Conservation (phyloP, 2,329 filamentous ascomycete genomes). For the Mycosphaerelloides madeirae region DNA sequence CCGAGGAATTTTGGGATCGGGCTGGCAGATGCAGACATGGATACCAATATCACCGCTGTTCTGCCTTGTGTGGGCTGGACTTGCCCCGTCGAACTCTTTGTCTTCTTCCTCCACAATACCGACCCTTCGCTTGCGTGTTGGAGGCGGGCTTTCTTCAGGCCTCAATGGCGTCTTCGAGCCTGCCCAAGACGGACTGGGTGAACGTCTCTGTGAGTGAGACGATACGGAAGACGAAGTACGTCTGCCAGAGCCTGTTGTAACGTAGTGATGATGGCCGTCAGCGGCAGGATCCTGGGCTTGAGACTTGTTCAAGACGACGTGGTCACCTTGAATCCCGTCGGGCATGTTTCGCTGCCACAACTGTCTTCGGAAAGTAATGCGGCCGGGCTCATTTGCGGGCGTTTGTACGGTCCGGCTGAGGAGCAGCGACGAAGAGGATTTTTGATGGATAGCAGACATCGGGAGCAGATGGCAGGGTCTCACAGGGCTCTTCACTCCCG, state of each 20-base stretch:
- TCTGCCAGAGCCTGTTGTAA: slow-evolving; percentile 19
- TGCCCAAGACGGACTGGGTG: slow-evolving; percentile 25
- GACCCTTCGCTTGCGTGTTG: slow-evolving; percentile 31
- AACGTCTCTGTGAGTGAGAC: slow-evolving; percentile 27
- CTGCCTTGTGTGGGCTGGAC: slow-evolving; percentile 26
- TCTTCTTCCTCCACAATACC: slow-evolving; percentile 30
- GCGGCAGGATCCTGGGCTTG: slow-evolving; percentile 23
- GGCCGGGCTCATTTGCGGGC: slow-evolving; percentile 24
- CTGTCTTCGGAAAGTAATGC: slow-evolving; percentile 35
- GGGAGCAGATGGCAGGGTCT: slow-evolving; percentile 28
- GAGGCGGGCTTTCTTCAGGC: slow-evolving; percentile 34
- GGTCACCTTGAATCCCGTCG: slow-evolving; percentile 24
- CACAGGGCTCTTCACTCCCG: slow-evolving; percentile 28
- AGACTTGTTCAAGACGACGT: slow-evolving; percentile 30
- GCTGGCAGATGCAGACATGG: slow-evolving; percentile 64
- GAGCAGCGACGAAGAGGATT: slow-evolving; percentile 18
- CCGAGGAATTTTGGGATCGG: slow-evolving; percentile 65
- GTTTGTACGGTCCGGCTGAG: slow-evolving; percentile 21
- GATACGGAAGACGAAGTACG: slow-evolving; percentile 28
- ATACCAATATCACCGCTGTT: slow-evolving; percentile 39
- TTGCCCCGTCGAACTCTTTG: slow-evolving; percentile 24
- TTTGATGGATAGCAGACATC: slow-evolving; percentile 28
- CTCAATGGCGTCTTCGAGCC: slow-evolving; percentile 32
- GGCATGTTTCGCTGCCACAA: slow-evolving; percentile 36
- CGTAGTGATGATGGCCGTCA: slow-evolving; percentile 5